Evolutionary conservation across 2,329 filamentous ascomycete genomes (phyloP).

Genomic region (Metarhizium rileyi): DNA sequence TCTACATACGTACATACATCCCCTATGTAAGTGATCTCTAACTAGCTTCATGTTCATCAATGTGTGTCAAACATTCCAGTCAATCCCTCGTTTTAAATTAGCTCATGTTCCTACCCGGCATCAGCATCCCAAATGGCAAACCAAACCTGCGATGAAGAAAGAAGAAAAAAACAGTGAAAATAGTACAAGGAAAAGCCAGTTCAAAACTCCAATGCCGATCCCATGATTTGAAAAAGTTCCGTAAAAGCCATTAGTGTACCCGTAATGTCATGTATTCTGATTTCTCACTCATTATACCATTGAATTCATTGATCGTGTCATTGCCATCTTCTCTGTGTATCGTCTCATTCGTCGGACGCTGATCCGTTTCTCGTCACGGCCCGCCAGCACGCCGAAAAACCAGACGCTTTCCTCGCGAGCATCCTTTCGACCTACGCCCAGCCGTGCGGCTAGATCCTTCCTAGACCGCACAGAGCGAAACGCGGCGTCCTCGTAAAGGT

Average conservation of each 20-base stretch:
- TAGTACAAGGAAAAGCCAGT: neutral
- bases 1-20: neutral
- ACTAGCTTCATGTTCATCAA: neutral
- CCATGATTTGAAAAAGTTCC: neutral
- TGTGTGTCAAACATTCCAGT: slow-evolving; percentile 3
- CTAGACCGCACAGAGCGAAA: slow-evolving; percentile 62
- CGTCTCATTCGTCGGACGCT: slow-evolving; percentile 35
- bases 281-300: slow-evolving; percentile 2
- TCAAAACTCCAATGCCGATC: neutral
- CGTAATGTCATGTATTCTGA: neutral
- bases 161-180: neutral
- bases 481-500: slow-evolving; percentile 60
- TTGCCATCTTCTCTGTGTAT: slow-evolving; percentile 33
- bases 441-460: slow-evolving; percentile 55
- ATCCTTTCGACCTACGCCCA: slow-evolving; percentile 45
- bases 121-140: neutral
- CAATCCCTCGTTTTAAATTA: neutral
- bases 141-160: too few species aligned
- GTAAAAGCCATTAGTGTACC: neutral
- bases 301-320: slow-evolving; percentile 18
- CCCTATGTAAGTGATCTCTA: too few species aligned
- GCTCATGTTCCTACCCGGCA: neutral
- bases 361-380: slow-evolving; percentile 31
- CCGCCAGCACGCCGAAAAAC: slow-evolving; percentile 35
- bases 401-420: slow-evolving; percentile 40